phyloP scores from a whole-genome alignment of 257 asterid genomes.

The Solanum megistacrolobum region DNA sequence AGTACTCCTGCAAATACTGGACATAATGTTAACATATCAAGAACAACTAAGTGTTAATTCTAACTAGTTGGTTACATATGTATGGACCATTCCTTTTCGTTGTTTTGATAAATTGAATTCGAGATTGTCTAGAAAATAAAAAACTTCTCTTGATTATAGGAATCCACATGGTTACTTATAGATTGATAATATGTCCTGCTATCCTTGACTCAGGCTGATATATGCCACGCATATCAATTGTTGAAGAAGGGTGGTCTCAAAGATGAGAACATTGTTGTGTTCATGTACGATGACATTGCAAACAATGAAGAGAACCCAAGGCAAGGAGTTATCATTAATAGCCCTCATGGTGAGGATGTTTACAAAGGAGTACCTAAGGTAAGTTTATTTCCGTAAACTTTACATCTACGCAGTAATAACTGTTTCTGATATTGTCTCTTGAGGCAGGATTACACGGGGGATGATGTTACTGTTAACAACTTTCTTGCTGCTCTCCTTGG shows the following conservation, averaged over 20 bases:
- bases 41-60: not conserved
- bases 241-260: constrained; percentile 79
- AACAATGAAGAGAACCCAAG: constrained; percentile 65
- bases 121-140: not conserved
- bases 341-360: constrained; percentile 78
- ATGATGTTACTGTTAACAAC: constrained; percentile 61
- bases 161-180: not conserved
- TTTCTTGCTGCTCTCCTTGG: constrained; percentile 76
- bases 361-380: constrained; percentile 97
- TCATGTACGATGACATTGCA: constrained; percentile 95
- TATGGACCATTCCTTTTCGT: not conserved
- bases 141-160: not conserved
- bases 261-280: constrained; percentile 82
- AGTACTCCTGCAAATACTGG: not conserved
- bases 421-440: constrained; percentile 10
- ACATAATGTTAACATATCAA: not conserved
- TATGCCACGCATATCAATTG: constrained; percentile 94
- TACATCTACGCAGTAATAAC: not conserved
- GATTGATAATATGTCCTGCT: not conserved
- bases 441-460: constrained; percentile 79
- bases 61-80: not conserved
- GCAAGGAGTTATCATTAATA: constrained; percentile 82
- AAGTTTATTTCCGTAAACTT: not conserved
- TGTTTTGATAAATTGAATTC: not conserved
- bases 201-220: constrained; percentile 54